These are phyloP conservation scores for Candida rishiriensis DNA, from an alignment of 805 yeast genomes.

Conservation along the genomic window DNA sequence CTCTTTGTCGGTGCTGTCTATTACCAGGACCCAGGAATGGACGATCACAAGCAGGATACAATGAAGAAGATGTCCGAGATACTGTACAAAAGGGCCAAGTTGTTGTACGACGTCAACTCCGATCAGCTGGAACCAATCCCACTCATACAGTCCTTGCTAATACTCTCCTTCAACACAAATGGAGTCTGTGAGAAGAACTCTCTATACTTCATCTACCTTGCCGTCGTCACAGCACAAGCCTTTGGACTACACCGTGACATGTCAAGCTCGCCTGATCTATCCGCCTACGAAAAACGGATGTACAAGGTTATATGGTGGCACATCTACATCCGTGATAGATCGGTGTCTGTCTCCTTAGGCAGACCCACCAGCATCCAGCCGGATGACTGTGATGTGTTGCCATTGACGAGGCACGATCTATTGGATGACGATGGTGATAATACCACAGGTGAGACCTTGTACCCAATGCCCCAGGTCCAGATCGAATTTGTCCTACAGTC, in stretches of 20 bases:
- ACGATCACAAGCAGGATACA: conserved; percentile 48
- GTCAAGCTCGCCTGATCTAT: conserved; percentile 2
- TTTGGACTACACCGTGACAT: conserved; percentile 60
- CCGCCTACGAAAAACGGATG: conserved; percentile 17
- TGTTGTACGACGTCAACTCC: conserved; percentile 60
- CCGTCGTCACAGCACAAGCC: conserved; percentile 67
- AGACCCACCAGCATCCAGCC: conserved; percentile 62
- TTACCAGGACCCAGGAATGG: conserved; percentile 46
- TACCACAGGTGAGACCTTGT: conserved; percentile 20
- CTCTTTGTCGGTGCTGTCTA: conserved; percentile 62
- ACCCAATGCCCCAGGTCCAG: conserved; percentile 22
- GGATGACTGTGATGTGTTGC: conserved; percentile 71
- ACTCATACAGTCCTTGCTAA: conserved; percentile 51
- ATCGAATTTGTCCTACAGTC: conserved; percentile 56
- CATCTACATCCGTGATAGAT: conserved; percentile 11
- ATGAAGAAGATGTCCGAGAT: conserved; percentile 27
- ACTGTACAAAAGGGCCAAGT: conserved; percentile 44
- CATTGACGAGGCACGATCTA: conserved; percentile 61
- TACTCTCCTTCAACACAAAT: conserved; percentile 74
- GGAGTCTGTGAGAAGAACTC: conserved; percentile 58
- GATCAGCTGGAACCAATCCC: conserved; percentile 61
- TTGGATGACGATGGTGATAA: conserved; percentile 35
- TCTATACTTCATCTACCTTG: conserved; percentile 67
- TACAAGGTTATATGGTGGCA: conserved; percentile 16
- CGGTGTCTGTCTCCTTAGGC: conserved; percentile 51